Evolutionary conservation across 1,284 basidiomycete genomes (phyloP), one percentile per base, ranked within the genome.

Genomic region (Hymenochaete sp.): DNA sequence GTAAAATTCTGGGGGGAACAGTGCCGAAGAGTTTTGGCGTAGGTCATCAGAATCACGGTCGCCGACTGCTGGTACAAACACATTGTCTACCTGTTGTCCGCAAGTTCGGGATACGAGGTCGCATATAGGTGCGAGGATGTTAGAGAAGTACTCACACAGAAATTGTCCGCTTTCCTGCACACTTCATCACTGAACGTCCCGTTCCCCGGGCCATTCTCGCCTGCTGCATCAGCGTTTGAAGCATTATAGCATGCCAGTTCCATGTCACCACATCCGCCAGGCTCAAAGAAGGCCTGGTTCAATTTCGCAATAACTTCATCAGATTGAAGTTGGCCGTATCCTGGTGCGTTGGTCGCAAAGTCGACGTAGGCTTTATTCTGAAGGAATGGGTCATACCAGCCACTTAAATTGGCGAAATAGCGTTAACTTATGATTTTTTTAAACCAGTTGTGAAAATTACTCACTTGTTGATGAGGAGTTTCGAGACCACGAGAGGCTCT

Each of bases 351-450:
- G 0, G 67, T 71, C 0, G 77, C 74, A 49, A 80, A 82, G 35
- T 67, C 65, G 46, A 82, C 65, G 49, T 75, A 81, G 4, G 79
- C 72, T 51, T 76, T 56, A 53, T 75, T 72, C 52, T 81, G 79
- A 35, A 80, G 65, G 19, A 79, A 63, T 1, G 79, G 77, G 52
- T 82, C 79, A 45, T 68, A 77, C 79, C 79, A 79, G 26, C 78
- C 77, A 51, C 79, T 82, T 46, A 3, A 48, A 1, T 37, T 38
- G 16, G 42, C 45, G 49, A 41, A 32, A n/a, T n/a, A n/a, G n/a
- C n/a, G n/a, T n/a, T n/a, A n/a, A n/a, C n/a, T 26, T 19, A n/a
- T 13, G 22, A 16, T 26, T 33, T 2, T 18, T 3, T 22, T 2
- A 29, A 9, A 2, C 21, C 2, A 31, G 9, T 38, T 29, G 28